Percentiles rank a stretch among this genome's conserved stretches.
Conservation (phyloP, 106 monocot genomes). For the Platanthera guangdongensis region DNA sequence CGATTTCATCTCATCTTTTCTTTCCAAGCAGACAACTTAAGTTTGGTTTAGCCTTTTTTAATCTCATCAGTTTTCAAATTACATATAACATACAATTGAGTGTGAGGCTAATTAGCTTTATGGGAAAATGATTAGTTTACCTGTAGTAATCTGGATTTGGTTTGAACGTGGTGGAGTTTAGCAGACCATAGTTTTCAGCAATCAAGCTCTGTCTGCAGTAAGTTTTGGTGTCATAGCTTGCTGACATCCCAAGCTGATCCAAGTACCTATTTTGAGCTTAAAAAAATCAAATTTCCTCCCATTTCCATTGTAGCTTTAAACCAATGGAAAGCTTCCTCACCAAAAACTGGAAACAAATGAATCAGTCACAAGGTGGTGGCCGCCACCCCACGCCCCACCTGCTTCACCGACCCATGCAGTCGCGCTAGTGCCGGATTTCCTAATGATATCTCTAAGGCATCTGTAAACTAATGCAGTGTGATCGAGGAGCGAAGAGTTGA, state of each 20-base stretch:
- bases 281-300: background rate
- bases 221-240: conserved; percentile 27
- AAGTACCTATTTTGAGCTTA: conserved; percentile 39
- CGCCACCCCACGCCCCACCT: conserved; percentile 81
- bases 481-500: conserved; percentile 68
- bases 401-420: conserved; percentile 40
- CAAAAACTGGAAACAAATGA: conserved; percentile 81
- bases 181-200: conserved; percentile 79
- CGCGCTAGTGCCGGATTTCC: conserved; percentile 23
- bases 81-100: no score
- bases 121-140: conserved; percentile 54
- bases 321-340: conserved; percentile 12
- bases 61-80: no score
- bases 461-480: conserved; percentile 43
- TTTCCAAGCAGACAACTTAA: no score
- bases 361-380: conserved; percentile 61
- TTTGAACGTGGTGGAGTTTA: conserved; percentile 48
- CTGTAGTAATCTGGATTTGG: conserved; percentile 41
- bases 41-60: no score
- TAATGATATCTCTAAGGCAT: conserved; percentile 43
- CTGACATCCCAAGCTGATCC: conserved; percentile 79
- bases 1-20: no score
- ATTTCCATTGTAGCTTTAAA: background rate
- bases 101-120: background rate
- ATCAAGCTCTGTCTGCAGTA: conserved; percentile 58